Percentiles rank a stretch among this genome's conserved stretches.
Evolutionary conservation across 441 rosid species (phyloP).

Genomic region (Melastoma candidum): DNA sequence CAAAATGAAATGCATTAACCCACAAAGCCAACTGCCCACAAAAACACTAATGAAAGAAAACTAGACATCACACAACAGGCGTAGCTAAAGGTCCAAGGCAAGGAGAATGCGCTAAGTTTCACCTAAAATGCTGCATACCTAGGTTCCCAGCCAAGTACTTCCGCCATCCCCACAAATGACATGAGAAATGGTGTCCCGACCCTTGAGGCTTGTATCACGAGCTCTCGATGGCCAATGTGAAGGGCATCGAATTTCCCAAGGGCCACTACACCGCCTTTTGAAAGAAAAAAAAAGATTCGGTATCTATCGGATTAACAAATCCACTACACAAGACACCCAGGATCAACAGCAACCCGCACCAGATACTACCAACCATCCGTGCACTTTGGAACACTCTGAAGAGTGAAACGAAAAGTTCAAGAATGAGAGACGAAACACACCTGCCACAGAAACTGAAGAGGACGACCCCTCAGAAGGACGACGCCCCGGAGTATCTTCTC

Average conservation of each 20-base stretch:
- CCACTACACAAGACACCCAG: too few relatives aligned
- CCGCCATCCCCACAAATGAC: slow-evolving; percentile 82
- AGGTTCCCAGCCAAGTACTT: slow-evolving; percentile 84
- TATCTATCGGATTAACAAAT: neutral
- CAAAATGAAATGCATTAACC: too few relatives aligned
- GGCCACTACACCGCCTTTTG: slow-evolving; percentile 73
- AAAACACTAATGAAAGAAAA: too few relatives aligned
- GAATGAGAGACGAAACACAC: slow-evolving; percentile 21
- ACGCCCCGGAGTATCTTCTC: slow-evolving; percentile 33
- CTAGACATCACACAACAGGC: neutral
- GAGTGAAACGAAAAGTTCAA: too few relatives aligned
- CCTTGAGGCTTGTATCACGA: slow-evolving; percentile 78
- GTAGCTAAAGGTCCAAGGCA: neutral
- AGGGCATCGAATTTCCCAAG: slow-evolving; percentile 90
- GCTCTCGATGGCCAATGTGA: slow-evolving; percentile 79
- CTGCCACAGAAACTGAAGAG: slow-evolving; percentile 36
- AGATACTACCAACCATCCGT: too few relatives aligned
- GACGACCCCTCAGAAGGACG: slow-evolving; percentile 35
- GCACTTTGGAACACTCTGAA: too few relatives aligned
- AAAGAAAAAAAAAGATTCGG: slow-evolving; percentile 10
- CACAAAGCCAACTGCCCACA: too few relatives aligned
- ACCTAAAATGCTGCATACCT: slow-evolving; percentile 29
- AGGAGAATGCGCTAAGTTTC: neutral
- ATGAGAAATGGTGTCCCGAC: slow-evolving; percentile 62
- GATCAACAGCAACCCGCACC: too few relatives aligned